Evolutionary conservation across 202 grass and related monocot species (phyloP), one percentile per base, ranked within the genome.

Genomic region (Dendrocalamus latiflorus): DNA sequence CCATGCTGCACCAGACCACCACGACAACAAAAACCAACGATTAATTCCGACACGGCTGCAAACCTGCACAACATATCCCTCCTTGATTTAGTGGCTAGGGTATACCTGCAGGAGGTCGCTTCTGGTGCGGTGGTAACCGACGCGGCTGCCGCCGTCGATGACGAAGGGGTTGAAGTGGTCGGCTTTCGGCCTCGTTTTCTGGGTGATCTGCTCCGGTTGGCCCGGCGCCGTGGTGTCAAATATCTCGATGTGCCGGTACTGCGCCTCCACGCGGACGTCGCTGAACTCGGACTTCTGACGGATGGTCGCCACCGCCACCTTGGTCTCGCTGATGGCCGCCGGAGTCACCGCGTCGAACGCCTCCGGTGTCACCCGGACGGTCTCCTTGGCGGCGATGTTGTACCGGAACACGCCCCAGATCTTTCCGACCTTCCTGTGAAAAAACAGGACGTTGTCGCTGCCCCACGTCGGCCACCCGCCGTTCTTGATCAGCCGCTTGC

Each of bases 161-260:
- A 89, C 78, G 65, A 91, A 86, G 6, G 90, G 86, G 73, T 83
- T 91, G 61, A 69, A 91, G 84, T 91, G 74, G 82, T 91, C 90
- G 1, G 17, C 61, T 0, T 56, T 75, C 0, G 67, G 68, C 26
- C 45, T 65, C 4, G 45, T 55, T 0, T 10, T 68, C 74, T 34
- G 49, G 37, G 78, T 91, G 20, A 91, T 17, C 24, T 75, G 28
- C 49, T 41, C 20, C 26, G 83, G 15, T 2, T 17, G 0, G 2
- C 18, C 66, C 0, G 22, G 36, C 5, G 5, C 3, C 0, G 71
- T 2, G 0, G 58, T n/a, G 72, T 91, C 90, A 13, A 86, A 91
- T 36, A 89, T 75, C 79, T 91, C 86, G 30, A 91, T 83, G 67
- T 91, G 90, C 5, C 90, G 74, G 73, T 89, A 86, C 76, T 91